These are phyloP conservation scores for Gliomastix tumulicola DNA, from an alignment of 2,329 filamentous ascomycete species.

Conservation along the genomic window DNA sequence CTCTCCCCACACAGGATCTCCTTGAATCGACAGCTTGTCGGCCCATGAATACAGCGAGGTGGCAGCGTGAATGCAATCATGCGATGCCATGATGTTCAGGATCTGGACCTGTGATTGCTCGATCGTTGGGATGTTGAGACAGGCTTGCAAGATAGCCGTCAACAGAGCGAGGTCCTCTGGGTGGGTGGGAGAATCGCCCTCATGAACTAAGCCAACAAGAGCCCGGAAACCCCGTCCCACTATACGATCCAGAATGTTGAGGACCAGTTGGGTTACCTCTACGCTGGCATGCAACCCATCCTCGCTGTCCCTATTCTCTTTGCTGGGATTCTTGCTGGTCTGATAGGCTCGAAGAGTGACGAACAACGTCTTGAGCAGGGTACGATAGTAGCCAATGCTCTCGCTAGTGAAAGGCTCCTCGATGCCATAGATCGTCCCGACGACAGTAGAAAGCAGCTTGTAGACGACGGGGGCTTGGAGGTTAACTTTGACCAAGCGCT, in stretches of 20 bases:
- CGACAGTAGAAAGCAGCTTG: constrained; percentile 41
- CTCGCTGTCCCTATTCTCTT: too few species aligned
- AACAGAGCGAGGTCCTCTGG: constrained; percentile 82
- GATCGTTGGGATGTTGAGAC: constrained; percentile 70
- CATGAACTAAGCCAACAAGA: constrained; percentile 73
- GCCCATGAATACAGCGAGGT: constrained; percentile 91
- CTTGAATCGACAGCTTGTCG: constrained; percentile 68
- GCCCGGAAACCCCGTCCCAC: constrained; percentile 78
- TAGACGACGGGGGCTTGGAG: constrained; percentile 43
- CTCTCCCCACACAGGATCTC: constrained; percentile 88
- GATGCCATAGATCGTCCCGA: constrained; percentile 44
- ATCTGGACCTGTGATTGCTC: constrained; percentile 66
- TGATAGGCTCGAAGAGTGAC: constrained; percentile 67
- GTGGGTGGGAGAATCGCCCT: constrained; percentile 39
- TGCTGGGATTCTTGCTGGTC: constrained; percentile 3
- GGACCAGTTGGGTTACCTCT: constrained; percentile 51
- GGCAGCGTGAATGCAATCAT: constrained; percentile 73
- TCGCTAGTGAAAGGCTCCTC: constrained; percentile 45
- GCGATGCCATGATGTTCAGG: constrained; percentile 60
- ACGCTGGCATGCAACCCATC: constrained; percentile 18
- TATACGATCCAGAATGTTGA: constrained; percentile 74
- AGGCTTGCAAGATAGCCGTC: constrained; percentile 81
- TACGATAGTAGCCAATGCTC: constrained; percentile 68
- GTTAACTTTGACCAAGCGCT: constrained; percentile 61
- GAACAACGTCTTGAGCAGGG: constrained; percentile 77